Base-by-base conservation (phyloP, 768 basidiomycete species). In the Pisolithus marmoratus region DNA sequence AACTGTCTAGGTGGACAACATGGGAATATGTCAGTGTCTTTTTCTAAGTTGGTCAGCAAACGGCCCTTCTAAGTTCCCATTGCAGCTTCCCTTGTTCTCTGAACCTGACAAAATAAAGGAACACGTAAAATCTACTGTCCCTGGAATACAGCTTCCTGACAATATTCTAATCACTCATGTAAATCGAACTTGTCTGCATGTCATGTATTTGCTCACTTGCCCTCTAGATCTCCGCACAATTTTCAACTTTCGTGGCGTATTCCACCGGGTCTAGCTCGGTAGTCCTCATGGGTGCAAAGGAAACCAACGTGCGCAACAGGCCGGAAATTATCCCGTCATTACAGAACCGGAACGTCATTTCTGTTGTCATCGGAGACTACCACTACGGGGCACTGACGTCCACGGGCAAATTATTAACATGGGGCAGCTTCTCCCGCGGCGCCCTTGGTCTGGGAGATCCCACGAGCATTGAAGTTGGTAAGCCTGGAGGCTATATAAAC, bases 281-380 rank as follows among this genome's bases (percentile, higher is more conserved):
- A 51, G 86, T 92, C 22, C 78, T 93, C 53, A 81, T 85, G 66
- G 91, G 90, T 37, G 70, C 79, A 42, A 71, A 69, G 14, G 63
- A 72, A n/a, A 80, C 78, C 7, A 58, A 70, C 34, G 52, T 70
- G 12, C 65, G 68, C 20, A 72, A 70, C 15, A 59, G 63, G 52
- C 90, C 87, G n/a, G 75, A 72, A 31, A 72, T 92, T 52, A 74
- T 89, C 4, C 84, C 87, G 1, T 80, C 76, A 31, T 72, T 98
- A 26, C 92, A 96, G 60, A 78, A 87, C 58, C 79, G 72, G 57
- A 74, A 77, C 36, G 81, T 97, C 49, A 94, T 97, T 54, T 90
- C 90, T 47, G 83, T 95, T 50, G 85, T 86, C 14, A 77, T 93
- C 47, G 95, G 95, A 5, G 95, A 98, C 68, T 96, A 94, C 66